Base-by-base conservation (phyloP, 164 flowering plant species). In the Warburgia ugandensis region DNA sequence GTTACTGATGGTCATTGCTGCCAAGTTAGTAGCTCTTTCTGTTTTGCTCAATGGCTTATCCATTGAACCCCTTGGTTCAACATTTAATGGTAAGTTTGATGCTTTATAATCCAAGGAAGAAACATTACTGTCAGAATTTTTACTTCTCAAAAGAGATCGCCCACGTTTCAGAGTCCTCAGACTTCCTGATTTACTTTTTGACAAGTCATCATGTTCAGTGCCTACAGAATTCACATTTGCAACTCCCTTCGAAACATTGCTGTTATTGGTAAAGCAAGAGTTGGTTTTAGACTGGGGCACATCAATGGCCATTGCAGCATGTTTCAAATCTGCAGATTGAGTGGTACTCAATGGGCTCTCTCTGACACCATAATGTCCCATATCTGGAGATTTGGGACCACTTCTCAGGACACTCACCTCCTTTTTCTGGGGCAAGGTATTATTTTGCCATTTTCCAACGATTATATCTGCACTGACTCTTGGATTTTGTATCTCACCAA, bases 361-460 rank as follows among this genome's bases (percentile, higher is more conserved):
- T 11, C n/a, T n/a, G 22, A 37, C 28, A 33, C 48, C 16, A 14
- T 52, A 23, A 52, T 45, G 49, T 45, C 50, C 41, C 11, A 29
- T 57, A 51, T 52, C 71, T 37, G 50, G 67, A 42, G 70, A 66
- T 55, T 52, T 63, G 36, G 63, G 40, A 44, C 58, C 55, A 50
- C 44, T 29, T 57, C 19, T 46, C 26, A 72, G 68, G 48, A 33
- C 39, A 49, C 28, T n/a, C n/a, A n/a, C n/a, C n/a, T 20, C 36
- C 44, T 61, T 64, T 54, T 73, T 65, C 22, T 59, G 72, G 35
- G 80, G 67, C 50, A 60, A 57, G 3, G 41, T 25, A 46, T 48
- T 35, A 41, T 20, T 26, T 54, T 45, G 47, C 9, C 32, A 65
- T 25, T 55, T 69, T 11, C 48, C 63, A 41, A 32, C 35, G 51